These are phyloP conservation scores for Trametopsis cervina DNA, from an alignment of 768 basidiomycete species.

Conservation along the genomic window DNA sequence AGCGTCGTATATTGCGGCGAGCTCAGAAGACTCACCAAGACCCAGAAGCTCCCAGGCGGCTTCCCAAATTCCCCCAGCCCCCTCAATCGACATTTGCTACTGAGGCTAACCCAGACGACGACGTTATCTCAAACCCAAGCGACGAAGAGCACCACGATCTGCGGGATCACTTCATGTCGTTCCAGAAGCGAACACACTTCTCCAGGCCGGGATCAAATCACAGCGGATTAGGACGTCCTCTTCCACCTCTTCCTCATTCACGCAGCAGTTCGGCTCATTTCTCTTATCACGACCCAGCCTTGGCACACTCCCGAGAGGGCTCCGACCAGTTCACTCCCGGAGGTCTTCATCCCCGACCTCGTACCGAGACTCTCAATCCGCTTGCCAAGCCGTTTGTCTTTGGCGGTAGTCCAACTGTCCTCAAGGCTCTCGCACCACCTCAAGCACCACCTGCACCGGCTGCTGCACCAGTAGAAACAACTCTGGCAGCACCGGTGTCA, in stretches of 20 bases:
- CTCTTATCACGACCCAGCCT: conserved; percentile 52
- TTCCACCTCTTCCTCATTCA: conserved; percentile 60
- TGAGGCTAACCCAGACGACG: conserved; percentile 36
- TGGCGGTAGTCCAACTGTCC: conserved; percentile 29
- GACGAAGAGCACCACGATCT: conserved; percentile 46
- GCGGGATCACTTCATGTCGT: conserved; percentile 6
- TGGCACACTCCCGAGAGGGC: conserved; percentile 51
- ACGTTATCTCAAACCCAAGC: conserved; percentile 82
- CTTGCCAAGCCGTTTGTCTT: conserved; percentile 83
- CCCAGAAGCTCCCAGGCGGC: conserved; percentile 55
- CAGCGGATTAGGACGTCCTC: conserved; percentile 40
- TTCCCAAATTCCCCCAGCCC: conserved; percentile 78
- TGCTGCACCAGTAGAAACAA: conserved; percentile 15
- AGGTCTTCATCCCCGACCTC: conserved; percentile 17
- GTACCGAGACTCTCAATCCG: conserved; percentile 52
- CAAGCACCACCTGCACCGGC: conserved; percentile 23
- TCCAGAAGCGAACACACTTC: conserved; percentile 11
- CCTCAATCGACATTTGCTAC: conserved; percentile 39
- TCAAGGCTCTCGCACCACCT: conserved; percentile 26
- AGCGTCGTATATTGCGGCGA: conserved; percentile 53
- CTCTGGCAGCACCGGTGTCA: not conserved
- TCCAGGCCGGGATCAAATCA: conserved; percentile 37
- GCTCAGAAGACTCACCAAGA: conserved; percentile 32
- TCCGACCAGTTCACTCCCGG: conserved; percentile 34
- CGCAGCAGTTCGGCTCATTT: conserved; percentile 56